Evolutionary conservation across 306 rosid genomes (phyloP).

Genomic region (Prosopis cineraria): DNA sequence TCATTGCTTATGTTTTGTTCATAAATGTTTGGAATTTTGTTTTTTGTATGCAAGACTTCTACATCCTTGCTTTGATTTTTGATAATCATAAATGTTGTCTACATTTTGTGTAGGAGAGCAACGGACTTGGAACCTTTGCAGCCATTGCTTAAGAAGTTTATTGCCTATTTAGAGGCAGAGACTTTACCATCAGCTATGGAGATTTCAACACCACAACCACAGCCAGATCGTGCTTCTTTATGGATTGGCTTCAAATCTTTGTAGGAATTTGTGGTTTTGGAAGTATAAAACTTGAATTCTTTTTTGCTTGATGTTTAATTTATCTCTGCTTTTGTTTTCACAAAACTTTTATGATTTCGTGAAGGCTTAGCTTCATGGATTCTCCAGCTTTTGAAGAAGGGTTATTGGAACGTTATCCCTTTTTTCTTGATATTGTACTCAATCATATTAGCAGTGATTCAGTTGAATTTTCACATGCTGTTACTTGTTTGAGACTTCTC

Average conservation of each 20-base stretch:
- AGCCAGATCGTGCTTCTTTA: constrained; percentile 71
- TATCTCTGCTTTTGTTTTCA: constrained; percentile 31
- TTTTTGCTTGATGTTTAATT: neutral
- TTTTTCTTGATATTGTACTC: constrained; percentile 90
- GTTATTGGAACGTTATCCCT: constrained; percentile 89
- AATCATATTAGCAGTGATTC: constrained; percentile 90
- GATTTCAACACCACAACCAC: constrained; percentile 61
- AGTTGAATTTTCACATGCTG: constrained; percentile 84
- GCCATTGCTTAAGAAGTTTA: constrained; percentile 83
- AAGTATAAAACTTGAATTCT: constrained; percentile 4
- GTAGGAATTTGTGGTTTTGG: constrained; percentile 60
- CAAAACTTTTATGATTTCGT: constrained; percentile 35
- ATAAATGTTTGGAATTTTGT: constrained; percentile 16
- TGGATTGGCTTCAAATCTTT: constrained; percentile 94
- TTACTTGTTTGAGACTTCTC: constrained; percentile 84
- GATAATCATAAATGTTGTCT: constrained; percentile 18
- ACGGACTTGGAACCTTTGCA: constrained; percentile 90
- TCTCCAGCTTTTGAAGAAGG: constrained; percentile 98
- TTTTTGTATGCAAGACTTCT: constrained; percentile 20
- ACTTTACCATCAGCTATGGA: constrained; percentile 59
- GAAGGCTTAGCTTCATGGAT: constrained; percentile 93
- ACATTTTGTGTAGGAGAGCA: constrained; percentile 60
- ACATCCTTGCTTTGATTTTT: constrained; percentile 17
- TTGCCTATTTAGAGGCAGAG: constrained; percentile 74
- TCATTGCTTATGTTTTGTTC: constrained; percentile 11